phyloP scores from a whole-genome alignment of 345 rosid species.

The Murraya koenigii region DNA sequence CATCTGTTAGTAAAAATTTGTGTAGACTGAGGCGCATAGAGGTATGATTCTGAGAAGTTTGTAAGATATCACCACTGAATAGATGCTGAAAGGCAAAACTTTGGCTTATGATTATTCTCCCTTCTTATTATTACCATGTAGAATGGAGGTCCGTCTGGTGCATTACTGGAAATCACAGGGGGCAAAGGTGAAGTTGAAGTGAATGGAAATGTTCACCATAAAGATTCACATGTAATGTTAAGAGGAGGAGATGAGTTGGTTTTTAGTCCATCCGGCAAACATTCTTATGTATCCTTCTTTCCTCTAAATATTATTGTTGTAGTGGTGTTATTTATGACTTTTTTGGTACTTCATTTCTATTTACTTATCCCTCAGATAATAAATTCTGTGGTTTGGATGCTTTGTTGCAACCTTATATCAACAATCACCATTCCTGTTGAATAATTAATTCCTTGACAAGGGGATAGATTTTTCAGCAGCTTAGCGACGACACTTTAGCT shows the following conservation, averaged over 20 bases:
- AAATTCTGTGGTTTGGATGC: not conserved
- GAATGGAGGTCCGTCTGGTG: slow-evolving; percentile 65
- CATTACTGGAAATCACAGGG: slow-evolving; percentile 70
- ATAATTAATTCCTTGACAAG: slow-evolving; percentile 44
- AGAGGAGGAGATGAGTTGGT: slow-evolving; percentile 93
- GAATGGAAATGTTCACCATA: slow-evolving; percentile 61
- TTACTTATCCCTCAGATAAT: not conserved
- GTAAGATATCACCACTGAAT: slow-evolving; percentile 2
- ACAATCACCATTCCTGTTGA: slow-evolving; percentile 2
- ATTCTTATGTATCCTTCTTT: slow-evolving; percentile 95
- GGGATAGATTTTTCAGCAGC: slow-evolving; percentile 81
- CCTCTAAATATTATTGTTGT: not conserved
- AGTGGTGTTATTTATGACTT: not conserved
- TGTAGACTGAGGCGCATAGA: slow-evolving; percentile 76
- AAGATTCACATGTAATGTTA: slow-evolving; percentile 43
- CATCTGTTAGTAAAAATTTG: slow-evolving; percentile 47
- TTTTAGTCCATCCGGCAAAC: slow-evolving; percentile 64
- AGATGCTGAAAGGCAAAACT: not conserved
- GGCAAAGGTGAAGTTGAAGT: slow-evolving; percentile 83
- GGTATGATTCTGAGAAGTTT: slow-evolving; percentile 37
- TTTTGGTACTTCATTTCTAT: not conserved
- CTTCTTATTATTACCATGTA: slow-evolving; percentile 26
- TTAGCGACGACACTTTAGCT: slow-evolving; percentile 56
- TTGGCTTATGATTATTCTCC: slow-evolving; percentile 23
- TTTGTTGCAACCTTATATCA: slow-evolving; percentile 11